These are phyloP conservation scores for Rhodomyrtus psidioides DNA, from an alignment of 441 rosid species.

Conservation along the genomic window DNA sequence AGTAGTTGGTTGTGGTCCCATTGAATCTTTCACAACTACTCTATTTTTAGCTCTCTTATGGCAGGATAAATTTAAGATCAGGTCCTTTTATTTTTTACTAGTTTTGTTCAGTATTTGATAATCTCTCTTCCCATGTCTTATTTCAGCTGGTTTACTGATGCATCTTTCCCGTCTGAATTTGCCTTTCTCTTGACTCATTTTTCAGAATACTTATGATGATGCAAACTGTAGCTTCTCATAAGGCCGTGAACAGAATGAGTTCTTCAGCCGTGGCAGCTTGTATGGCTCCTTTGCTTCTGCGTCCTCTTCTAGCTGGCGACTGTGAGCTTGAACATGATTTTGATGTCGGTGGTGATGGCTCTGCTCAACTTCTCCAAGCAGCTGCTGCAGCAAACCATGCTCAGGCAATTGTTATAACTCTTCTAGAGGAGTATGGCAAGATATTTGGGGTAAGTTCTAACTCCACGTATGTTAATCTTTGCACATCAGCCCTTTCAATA, in stretches of 20 bases:
- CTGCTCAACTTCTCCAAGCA: constrained; percentile 92
- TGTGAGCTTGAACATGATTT: constrained; percentile 87
- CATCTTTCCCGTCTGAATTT: constrained; percentile 1
- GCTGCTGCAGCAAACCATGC: constrained; percentile 99
- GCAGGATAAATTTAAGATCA: neutral
- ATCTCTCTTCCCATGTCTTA: neutral
- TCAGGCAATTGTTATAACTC: constrained; percentile 90
- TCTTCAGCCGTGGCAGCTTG: constrained; percentile 98
- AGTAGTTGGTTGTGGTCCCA: too few species aligned
- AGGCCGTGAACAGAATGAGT: constrained; percentile 85
- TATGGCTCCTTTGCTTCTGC: constrained; percentile 99
- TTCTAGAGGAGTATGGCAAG: constrained; percentile 76
- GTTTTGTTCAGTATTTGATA: neutral
- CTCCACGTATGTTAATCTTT: neutral
- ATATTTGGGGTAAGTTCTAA: constrained; percentile 77
- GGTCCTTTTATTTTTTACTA: neutral
- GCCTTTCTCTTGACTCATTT: constrained; percentile 3
- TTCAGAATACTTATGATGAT: constrained; percentile 91
- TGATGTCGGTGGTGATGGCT: constrained; percentile 89
- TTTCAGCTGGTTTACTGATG: constrained; percentile 1
- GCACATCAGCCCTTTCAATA: neutral
- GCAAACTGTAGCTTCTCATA: constrained; percentile 80
- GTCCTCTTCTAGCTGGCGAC: constrained; percentile 95
- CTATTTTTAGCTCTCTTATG: neutral
- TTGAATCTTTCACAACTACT: neutral